These are phyloP conservation scores for Phanerodontia chrysosporium DNA, from an alignment of 768 basidiomycete species.

Conservation along the genomic window DNA sequence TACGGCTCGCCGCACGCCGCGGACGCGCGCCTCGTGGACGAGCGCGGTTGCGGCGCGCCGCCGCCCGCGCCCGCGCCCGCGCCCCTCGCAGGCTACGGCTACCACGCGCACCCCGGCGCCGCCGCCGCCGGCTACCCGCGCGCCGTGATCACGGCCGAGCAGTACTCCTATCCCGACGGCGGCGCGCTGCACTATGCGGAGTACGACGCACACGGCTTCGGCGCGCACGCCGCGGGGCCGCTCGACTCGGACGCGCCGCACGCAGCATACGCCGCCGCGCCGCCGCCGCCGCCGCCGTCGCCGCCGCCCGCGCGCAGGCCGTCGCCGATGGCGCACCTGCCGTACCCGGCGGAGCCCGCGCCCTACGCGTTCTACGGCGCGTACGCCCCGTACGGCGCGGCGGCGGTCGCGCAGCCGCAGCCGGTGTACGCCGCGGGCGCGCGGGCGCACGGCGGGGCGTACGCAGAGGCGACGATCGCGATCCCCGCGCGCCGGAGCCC, in stretches of 20 bases:
- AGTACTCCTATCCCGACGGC: neutral
- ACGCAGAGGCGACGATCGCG: slow-evolving; percentile 1
- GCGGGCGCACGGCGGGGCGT: neutral
- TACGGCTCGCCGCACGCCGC: slow-evolving; percentile 9
- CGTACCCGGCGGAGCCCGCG: slow-evolving; percentile 9
- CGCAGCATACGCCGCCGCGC: neutral
- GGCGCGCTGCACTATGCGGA: neutral
- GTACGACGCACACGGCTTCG: neutral
- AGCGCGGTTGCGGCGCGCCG: neutral
- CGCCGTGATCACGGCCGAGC: neutral
- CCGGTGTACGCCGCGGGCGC: neutral
- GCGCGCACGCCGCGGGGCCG: too few relatives aligned
- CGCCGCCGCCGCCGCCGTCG: too few relatives aligned
- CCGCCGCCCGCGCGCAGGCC: neutral
- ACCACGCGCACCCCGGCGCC: too few relatives aligned
- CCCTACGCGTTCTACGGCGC: neutral
- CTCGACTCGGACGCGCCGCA: neutral
- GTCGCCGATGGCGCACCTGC: slow-evolving; percentile 15
- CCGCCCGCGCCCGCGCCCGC: neutral
- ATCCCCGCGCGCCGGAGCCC: slow-evolving; percentile 12
- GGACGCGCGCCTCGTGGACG: slow-evolving; percentile 2
- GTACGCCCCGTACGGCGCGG: neutral
- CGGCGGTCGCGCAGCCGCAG: slow-evolving; percentile 1
- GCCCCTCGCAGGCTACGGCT: neutral
- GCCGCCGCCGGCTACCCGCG: neutral